Evolutionary conservation across 2,329 filamentous ascomycete species (phyloP).

Genomic region (Ascochyta koolunga): DNA sequence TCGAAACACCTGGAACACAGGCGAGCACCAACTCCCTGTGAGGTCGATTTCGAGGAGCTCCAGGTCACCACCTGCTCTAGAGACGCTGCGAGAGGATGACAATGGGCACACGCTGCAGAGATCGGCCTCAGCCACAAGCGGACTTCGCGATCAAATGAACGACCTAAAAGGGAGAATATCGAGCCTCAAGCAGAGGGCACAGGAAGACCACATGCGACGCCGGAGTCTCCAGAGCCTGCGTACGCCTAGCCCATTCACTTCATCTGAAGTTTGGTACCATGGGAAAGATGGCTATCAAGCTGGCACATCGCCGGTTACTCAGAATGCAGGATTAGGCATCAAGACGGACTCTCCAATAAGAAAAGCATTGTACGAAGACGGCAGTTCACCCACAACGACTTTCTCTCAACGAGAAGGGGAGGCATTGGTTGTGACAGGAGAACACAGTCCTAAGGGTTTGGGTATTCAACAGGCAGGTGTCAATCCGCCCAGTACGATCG

Average conservation of each 20-base stretch:
- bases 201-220: constrained; percentile 78
- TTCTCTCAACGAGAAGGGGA: constrained; percentile 28
- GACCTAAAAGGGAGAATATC: constrained; percentile 86
- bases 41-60: constrained; percentile 50
- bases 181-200: constrained; percentile 75
- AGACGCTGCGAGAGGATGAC: constrained; percentile 51
- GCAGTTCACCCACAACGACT: constrained; percentile 20
- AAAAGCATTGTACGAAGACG: constrained; percentile 29
- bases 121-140: constrained; percentile 73
- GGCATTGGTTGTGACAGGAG: constrained; percentile 12
- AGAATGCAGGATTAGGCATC: constrained; percentile 39
- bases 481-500: constrained; percentile 26
- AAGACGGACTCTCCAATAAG: constrained; percentile 34
- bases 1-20: constrained; percentile 29
- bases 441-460: constrained; percentile 7
- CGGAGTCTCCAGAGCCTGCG: constrained; percentile 77
- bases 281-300: constrained; percentile 43
- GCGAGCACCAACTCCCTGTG: constrained; percentile 37
- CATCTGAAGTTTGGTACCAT: constrained; percentile 66
- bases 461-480: constrained; percentile 31
- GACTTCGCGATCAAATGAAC: constrained; percentile 82
- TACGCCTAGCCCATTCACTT: constrained; percentile 78
- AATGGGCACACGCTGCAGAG: constrained; percentile 57
- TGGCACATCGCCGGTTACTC: constrained; percentile 29
- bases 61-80: constrained; percentile 44